Evolutionary conservation across 176 grass and related monocot genomes (phyloP).

Genomic region (Secale cereale): DNA sequence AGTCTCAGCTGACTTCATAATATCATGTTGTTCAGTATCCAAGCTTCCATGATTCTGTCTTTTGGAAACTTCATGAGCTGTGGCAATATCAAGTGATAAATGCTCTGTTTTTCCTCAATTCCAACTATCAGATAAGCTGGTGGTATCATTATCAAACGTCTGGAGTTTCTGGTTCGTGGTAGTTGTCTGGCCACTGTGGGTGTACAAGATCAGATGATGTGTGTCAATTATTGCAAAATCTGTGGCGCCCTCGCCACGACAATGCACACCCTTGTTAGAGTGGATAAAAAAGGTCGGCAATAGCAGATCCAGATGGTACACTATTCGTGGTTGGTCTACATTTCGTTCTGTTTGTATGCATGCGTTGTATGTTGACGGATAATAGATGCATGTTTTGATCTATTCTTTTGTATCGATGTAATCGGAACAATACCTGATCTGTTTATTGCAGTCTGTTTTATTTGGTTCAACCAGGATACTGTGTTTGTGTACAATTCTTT

Average conservation of each 20-base stretch:
- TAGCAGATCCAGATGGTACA: constrained; percentile 7
- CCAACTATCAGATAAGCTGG: constrained; percentile 38
- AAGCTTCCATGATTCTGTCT: constrained; percentile 1
- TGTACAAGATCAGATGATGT: constrained; percentile 5
- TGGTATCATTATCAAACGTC: constrained; percentile 19
- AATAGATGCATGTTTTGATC: constrained; percentile 32
- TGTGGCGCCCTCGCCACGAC: not conserved
- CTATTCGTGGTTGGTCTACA: constrained; percentile 14
- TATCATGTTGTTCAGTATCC: constrained; percentile 2
- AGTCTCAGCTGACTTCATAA: not conserved
- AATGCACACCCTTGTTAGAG: not conserved
- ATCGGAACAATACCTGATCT: not conserved
- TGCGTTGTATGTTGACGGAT: constrained; percentile 14
- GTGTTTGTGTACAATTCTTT: not conserved
- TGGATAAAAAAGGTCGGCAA: constrained; percentile 9
- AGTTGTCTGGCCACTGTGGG: constrained; percentile 16
- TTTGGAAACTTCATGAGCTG: constrained; percentile 7
- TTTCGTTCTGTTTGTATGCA: constrained; percentile 34
- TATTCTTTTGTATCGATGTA: constrained; percentile 20
- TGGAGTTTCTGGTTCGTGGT: constrained; percentile 34
- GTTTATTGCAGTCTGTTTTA: constrained; percentile 20
- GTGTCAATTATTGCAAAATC: constrained; percentile 1
- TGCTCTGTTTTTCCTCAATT: constrained; percentile 17
- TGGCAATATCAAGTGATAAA: constrained; percentile 25
- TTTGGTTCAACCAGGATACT: not conserved